These are phyloP conservation scores for Gillenia trifoliata DNA, from an alignment of 306 rosid species.

Conservation along the genomic window DNA sequence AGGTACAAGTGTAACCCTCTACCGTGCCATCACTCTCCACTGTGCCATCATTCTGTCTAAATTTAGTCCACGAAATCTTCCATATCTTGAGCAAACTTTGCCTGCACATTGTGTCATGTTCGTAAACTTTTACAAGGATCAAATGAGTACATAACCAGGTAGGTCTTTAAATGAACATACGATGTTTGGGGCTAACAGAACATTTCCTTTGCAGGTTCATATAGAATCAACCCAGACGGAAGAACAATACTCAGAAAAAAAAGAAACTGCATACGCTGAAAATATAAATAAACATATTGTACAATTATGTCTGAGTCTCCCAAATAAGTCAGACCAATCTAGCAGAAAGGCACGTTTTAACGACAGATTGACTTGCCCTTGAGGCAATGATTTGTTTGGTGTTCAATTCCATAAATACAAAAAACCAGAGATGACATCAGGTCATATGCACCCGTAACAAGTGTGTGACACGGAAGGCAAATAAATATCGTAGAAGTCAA, in stretches of 20 bases:
- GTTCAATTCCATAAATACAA: not conserved
- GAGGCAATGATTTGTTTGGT: not conserved
- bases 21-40: not conserved
- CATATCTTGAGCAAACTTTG: conserved; percentile 47
- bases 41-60: not conserved
- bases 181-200: not conserved
- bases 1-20: conserved; percentile 1
- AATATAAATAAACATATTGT: not conserved
- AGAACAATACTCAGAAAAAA: not conserved
- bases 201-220: not conserved
- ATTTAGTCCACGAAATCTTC: conserved; percentile 56
- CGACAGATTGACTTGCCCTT: not conserved
- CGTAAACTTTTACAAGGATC: not conserved
- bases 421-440: not conserved
- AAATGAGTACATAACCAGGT: not conserved
- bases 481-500: not conserved
- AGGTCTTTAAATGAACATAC: not conserved
- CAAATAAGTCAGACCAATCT: not conserved
- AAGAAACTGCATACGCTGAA: not conserved
- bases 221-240: not conserved
- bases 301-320: not conserved
- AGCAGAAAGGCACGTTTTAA: not conserved
- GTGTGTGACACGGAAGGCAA: not conserved
- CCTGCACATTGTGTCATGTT: conserved; percentile 36
- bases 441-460: not conserved